Percentiles rank a stretch among this genome's conserved stretches.
Evolutionary conservation across 805 yeast species (phyloP).

Genomic region (Clavispora phyllophila): DNA sequence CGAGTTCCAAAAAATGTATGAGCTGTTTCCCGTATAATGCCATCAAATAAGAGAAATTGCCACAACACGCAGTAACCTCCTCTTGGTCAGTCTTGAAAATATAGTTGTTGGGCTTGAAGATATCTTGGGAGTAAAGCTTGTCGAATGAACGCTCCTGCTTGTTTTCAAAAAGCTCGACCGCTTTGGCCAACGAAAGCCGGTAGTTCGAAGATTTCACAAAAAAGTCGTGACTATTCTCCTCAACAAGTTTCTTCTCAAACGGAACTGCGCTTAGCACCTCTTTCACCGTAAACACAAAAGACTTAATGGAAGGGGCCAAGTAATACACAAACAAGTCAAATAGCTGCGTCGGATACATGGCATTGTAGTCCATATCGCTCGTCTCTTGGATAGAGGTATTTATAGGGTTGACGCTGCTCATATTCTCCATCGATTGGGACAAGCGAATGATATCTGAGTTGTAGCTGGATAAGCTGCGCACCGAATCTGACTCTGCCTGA

Average conservation of each 20-base stretch:
- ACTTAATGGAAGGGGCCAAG: constrained; percentile 68
- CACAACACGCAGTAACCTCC: constrained; percentile 80
- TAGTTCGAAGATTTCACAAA: constrained; percentile 42
- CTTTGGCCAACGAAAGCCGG: constrained; percentile 42
- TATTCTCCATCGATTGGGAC: constrained; percentile 27
- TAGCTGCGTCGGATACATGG: constrained; percentile 38
- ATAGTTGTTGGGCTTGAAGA: constrained; percentile 37
- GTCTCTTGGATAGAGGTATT: constrained; percentile 17
- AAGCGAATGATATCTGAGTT: constrained; percentile 14
- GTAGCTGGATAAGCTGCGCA: constrained; percentile 22
- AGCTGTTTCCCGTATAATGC: constrained; percentile 61
- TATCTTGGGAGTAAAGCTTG: constrained; percentile 51
- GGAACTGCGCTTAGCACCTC: constrained; percentile 58
- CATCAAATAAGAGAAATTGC: constrained; percentile 65
- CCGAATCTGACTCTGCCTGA: constrained; percentile 10
- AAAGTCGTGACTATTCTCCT: constrained; percentile 20
- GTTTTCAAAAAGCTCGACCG: constrained; percentile 49
- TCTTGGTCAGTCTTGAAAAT: constrained; percentile 57
- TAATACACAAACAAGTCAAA: constrained; percentile 63
- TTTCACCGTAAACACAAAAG: constrained; percentile 58
- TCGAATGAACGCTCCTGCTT: constrained; percentile 57
- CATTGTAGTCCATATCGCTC: constrained; percentile 16
- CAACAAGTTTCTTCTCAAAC: constrained; percentile 33
- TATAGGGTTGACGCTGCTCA: constrained; percentile 9
- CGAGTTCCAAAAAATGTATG: constrained; percentile 38